Evolutionary conservation across 75 land plant species (phyloP).

Genomic region (Pseudotsuga menziesii): DNA sequence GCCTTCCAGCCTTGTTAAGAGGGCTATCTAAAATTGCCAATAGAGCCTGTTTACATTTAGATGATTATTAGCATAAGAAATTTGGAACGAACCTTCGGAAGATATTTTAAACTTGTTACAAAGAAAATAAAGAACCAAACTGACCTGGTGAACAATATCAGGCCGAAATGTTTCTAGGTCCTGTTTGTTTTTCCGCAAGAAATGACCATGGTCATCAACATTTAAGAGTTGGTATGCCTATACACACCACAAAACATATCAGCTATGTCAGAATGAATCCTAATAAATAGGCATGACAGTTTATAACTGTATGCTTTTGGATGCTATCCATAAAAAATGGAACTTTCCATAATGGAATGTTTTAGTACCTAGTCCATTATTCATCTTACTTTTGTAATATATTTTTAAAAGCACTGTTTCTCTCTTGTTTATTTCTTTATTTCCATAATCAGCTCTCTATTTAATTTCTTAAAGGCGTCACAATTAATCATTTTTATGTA

Average conservation of each 20-base stretch:
- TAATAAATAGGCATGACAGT: not conserved
- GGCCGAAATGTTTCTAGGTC: slow-evolving; percentile 64
- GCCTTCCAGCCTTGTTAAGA: slow-evolving; percentile 76
- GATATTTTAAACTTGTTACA: not conserved
- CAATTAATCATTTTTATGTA: too few species aligned
- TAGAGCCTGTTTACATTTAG: slow-evolving; percentile 55
- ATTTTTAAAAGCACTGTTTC: not conserved
- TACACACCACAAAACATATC: not conserved
- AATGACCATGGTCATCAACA: slow-evolving; percentile 66
- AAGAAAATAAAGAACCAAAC: not conserved
- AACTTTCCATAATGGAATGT: not conserved
- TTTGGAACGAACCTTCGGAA: not conserved
- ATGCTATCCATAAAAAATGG: not conserved
- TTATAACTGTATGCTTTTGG: not conserved
- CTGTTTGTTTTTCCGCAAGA: slow-evolving; percentile 50
- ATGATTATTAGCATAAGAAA: not conserved
- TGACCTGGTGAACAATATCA: slow-evolving; percentile 76
- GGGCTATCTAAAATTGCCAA: slow-evolving; percentile 87
- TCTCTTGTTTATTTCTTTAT: not conserved
- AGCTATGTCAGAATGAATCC: not conserved
- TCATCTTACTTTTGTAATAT: not conserved
- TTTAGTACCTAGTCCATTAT: not conserved
- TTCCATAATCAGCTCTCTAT: not conserved
- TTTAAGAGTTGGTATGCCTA: slow-evolving; percentile 63
- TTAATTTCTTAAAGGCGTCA: not conserved